A percentile compares a stretch with the other conserved stretches of the same genome.
These are phyloP conservation scores for Diospyros kaki DNA, from an alignment of 148 eudicot genomes.

Conservation along the genomic window DNA sequence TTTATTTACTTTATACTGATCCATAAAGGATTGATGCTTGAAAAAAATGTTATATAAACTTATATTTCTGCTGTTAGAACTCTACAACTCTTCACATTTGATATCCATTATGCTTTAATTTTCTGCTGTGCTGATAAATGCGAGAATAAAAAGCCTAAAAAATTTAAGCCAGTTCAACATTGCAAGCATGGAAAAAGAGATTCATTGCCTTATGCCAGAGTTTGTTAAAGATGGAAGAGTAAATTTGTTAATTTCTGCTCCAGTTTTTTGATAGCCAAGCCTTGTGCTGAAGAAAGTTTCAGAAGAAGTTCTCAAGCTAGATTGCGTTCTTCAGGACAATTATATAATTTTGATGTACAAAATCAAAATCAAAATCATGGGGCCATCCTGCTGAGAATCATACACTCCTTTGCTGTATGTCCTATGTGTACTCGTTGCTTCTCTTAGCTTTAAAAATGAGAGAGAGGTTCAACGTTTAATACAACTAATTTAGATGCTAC, in stretches of 20 bases:
- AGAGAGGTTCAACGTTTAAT: neutral
- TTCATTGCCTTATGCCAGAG: neutral
- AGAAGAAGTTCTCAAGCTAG: neutral
- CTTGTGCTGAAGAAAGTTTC: neutral
- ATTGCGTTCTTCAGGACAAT: neutral
- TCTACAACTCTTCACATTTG: neutral
- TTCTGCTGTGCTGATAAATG: too few species aligned
- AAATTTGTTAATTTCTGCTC: neutral
- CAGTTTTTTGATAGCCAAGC: neutral
- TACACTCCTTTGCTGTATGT: neutral
- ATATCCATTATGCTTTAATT: neutral
- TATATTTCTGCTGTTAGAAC: neutral
- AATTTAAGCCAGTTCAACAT: neutral
- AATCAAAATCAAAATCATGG: conserved; percentile 3
- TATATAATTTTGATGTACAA: neutral
- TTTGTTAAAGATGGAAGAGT: neutral
- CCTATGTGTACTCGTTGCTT: neutral
- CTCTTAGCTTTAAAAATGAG: neutral
- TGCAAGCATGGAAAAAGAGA: neutral
- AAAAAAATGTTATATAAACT: neutral
- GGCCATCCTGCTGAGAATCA: conserved; percentile 1
- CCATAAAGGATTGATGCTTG: neutral
- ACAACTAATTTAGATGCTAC: neutral
- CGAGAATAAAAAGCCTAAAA: neutral
- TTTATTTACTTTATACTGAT: too few species aligned